These are phyloP conservation scores for Tylopilus sp. DNA, from an alignment of 768 basidiomycete species.

Conservation along the genomic window DNA sequence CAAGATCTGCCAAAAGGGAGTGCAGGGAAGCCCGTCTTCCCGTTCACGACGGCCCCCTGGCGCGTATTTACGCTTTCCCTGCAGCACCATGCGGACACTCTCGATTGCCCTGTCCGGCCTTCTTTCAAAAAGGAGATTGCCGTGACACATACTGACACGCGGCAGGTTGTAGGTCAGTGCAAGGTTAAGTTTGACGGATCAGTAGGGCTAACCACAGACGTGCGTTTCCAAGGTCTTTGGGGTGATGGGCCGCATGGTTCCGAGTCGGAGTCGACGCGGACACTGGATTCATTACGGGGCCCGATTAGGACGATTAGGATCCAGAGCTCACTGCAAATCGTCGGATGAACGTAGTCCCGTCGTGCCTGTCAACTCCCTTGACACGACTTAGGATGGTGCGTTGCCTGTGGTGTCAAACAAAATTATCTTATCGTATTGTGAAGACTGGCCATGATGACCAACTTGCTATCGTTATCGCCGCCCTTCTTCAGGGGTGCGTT, in stretches of 20 bases:
- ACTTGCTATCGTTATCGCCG: neutral
- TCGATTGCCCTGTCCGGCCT: too few species aligned
- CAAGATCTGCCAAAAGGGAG: neutral
- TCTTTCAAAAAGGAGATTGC: neutral
- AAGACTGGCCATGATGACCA: neutral
- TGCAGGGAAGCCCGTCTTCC: neutral
- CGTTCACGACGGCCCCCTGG: neutral
- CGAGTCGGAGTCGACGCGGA: constrained; percentile 11
- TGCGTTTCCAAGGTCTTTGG: constrained; percentile 1
- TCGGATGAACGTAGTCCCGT: neutral
- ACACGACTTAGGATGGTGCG: neutral
- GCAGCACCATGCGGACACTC: neutral
- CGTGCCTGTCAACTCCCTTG: neutral
- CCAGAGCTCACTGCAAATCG: neutral
- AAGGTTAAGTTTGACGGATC: constrained; percentile 24
- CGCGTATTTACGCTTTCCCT: neutral
- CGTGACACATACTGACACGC: neutral
- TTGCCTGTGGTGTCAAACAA: constrained; percentile 1
- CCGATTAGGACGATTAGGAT: neutral
- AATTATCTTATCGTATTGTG: constrained; percentile 4
- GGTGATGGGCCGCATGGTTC: neutral
- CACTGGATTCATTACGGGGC: neutral
- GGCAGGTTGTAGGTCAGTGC: constrained; percentile 4
- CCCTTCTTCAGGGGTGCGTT: neutral
- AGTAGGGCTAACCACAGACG: constrained; percentile 6